Conservation (phyloP, 805 yeast species). For the Candida peoriensis region DNA sequence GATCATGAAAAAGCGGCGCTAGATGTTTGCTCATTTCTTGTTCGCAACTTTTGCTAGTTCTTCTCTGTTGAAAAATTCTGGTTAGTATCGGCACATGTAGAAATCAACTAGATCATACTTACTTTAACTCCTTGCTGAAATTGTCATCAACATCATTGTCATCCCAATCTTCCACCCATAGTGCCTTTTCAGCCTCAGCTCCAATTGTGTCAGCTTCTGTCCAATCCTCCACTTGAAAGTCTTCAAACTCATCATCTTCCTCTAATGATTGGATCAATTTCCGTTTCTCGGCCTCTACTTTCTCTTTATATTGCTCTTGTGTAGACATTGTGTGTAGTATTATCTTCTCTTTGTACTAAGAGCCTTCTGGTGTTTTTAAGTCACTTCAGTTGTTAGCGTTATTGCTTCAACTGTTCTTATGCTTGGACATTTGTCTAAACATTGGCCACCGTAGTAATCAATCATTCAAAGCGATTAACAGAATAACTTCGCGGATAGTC, state of each 20-base stretch:
- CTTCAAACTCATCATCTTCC: slow-evolving; percentile 97
- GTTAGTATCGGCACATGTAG: not conserved
- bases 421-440: too few species aligned
- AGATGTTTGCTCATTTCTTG: slow-evolving; percentile 9
- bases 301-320: too few species aligned
- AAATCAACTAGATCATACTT: slow-evolving; percentile 19
- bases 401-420: too few species aligned
- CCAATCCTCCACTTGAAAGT: slow-evolving; percentile 92
- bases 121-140: slow-evolving; percentile 69
- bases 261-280: slow-evolving; percentile 63
- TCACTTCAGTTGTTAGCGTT: too few species aligned
- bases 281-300: slow-evolving; percentile 19
- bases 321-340: slow-evolving; percentile 7
- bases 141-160: slow-evolving; percentile 92
- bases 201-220: slow-evolving; percentile 48
- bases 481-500: too few species aligned
- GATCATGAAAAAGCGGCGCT: not conserved
- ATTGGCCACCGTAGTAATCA: too few species aligned
- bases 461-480: too few species aligned
- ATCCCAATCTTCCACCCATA: slow-evolving; percentile 99
- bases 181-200: slow-evolving; percentile 47
- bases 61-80: slow-evolving; percentile 7
- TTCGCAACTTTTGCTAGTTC: slow-evolving; percentile 21
- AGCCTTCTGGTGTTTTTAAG: too few species aligned
- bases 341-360: not conserved